phyloP scores from a whole-genome alignment of 495 filamentous ascomycete species.

The Penicillium argentinense region DNA sequence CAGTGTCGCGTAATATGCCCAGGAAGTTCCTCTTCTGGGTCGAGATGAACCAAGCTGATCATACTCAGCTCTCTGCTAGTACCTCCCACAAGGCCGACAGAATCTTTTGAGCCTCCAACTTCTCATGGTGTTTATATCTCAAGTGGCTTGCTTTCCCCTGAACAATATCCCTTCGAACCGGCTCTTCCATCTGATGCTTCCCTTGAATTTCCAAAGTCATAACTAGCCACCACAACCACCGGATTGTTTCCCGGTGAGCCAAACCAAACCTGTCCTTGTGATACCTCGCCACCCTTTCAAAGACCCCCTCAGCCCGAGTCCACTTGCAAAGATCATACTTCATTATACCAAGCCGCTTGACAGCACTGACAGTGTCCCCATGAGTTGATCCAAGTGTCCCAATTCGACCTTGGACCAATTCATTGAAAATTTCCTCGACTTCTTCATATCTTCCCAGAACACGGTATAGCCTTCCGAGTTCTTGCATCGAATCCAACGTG shows the following conservation, averaged over 20 bases:
- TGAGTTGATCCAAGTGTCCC: neutral
- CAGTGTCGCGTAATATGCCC: too few relatives aligned
- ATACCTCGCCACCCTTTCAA: neutral
- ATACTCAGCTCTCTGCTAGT: too few relatives aligned
- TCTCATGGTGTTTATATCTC: too few relatives aligned
- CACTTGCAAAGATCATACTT: neutral
- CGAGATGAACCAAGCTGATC: too few relatives aligned
- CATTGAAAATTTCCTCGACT: neutral
- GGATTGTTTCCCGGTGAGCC: neutral
- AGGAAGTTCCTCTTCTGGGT: too few relatives aligned
- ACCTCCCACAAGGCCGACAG: too few relatives aligned
- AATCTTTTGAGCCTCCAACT: too few relatives aligned
- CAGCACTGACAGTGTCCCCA: neutral
- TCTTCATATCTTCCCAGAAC: neutral
- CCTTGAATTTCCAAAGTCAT: neutral
- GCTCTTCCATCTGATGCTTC: neutral
- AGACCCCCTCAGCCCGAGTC: neutral
- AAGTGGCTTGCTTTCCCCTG: neutral
- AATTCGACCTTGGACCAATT: neutral
- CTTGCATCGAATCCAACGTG: neutral
- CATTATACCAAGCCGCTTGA: neutral
- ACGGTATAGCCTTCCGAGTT: neutral
- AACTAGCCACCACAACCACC: neutral
- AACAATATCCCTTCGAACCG: neutral
- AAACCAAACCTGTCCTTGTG: neutral